Percentiles rank a stretch among this genome's conserved stretches.
phyloP scores from a whole-genome alignment of 495 filamentous ascomycete genomes.

The Xylaria sp. region DNA sequence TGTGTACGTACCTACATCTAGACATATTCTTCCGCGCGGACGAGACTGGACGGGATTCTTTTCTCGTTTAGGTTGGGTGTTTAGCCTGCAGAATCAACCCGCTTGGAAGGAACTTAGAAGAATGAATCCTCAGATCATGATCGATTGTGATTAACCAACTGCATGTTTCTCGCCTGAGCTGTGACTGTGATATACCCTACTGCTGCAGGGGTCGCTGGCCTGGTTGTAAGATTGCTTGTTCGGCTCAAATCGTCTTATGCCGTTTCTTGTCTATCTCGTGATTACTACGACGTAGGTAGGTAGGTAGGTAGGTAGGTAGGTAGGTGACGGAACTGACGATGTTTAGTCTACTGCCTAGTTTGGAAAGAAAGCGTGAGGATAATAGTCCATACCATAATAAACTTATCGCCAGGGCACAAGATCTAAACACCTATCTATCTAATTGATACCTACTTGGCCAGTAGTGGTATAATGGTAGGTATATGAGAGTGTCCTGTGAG shows the following conservation, averaged over 20 bases:
- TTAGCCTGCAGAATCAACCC: neutral
- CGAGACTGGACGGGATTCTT: neutral
- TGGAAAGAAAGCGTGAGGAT: no score
- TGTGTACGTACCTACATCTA: slow-evolving; percentile 16
- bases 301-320: no score
- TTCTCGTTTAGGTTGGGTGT: neutral
- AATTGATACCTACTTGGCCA: neutral
- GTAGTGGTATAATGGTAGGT: neutral
- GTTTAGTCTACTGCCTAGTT: neutral
- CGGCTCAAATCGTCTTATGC: no score
- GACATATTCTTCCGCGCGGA: neutral
- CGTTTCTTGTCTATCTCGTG: neutral
- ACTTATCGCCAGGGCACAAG: neutral
- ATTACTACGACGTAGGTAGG: neutral
- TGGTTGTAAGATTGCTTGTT: neutral
- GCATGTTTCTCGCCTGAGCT: neutral
- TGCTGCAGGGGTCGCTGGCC: no score
- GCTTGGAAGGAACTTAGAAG: neutral
- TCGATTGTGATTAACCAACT: neutral
- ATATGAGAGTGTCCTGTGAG: neutral
- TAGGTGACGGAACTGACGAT: no score
- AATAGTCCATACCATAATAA: neutral
- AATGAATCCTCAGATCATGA: no score
- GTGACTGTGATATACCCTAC: no score
- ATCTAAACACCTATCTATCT: neutral